phyloP scores from a whole-genome alignment of 148 eudicot species.

The Nepenthes mirabilis region DNA sequence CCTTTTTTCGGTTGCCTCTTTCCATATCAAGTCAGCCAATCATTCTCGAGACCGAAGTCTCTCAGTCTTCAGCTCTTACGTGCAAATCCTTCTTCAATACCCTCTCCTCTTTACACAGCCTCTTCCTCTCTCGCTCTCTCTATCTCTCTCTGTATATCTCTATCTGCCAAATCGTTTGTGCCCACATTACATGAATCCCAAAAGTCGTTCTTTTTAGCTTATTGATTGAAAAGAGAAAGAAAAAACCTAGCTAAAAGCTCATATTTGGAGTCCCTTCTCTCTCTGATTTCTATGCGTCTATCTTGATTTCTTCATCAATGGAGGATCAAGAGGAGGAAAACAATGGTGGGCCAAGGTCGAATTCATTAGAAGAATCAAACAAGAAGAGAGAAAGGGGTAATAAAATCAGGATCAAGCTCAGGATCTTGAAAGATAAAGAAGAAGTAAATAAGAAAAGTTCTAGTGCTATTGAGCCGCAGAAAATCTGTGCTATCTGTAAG shows the following conservation, averaged over 20 bases:
- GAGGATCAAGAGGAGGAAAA: no score
- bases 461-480: neutral
- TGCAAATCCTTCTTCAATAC: neutral
- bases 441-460: neutral
- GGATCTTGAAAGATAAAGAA: conserved; percentile 4
- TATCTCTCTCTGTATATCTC: neutral
- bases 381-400: no score
- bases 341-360: no score
- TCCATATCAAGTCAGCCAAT: conserved; percentile 8
- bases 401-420: conserved; percentile 4
- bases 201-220: neutral
- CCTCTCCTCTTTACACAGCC: neutral
- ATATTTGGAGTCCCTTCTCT: no score
- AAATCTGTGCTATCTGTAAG: conserved; percentile 9
- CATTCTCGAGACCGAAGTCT: neutral
- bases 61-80: neutral
- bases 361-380: neutral
- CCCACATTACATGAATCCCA: neutral
- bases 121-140: neutral
- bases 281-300: no score
- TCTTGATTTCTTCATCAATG: no score
- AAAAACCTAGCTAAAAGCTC: no score
- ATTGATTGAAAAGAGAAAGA: neutral
- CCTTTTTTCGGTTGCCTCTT: neutral
- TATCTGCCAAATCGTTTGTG: neutral